These are phyloP conservation scores for Kwoniella heveanensis DNA, from an alignment of 768 basidiomycete genomes.

Conservation along the genomic window DNA sequence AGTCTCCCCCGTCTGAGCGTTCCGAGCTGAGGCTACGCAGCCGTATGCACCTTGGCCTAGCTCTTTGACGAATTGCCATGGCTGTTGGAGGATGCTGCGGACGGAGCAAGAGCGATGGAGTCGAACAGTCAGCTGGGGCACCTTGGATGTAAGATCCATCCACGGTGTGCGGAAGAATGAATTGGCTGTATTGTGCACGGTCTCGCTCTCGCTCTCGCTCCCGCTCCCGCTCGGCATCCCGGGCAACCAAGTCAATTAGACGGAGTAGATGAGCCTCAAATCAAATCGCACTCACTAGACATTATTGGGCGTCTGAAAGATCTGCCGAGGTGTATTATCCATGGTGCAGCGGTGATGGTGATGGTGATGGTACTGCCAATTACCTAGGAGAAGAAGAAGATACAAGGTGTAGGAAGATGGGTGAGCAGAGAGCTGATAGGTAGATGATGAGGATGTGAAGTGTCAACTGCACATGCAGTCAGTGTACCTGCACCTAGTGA, in stretches of 20 bases:
- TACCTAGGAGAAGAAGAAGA: conserved; percentile 2
- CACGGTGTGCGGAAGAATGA: no score
- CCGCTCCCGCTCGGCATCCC: background rate
- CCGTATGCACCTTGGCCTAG: conserved; percentile 95
- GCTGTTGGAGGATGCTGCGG: conserved; percentile 46
- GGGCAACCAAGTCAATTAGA: no score
- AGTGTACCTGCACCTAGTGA: no score
- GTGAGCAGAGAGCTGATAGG: no score
- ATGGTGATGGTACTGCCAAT: no score
- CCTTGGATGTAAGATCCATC: background rate
- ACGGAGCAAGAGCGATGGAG: background rate
- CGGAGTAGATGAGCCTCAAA: no score
- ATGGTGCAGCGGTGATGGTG: conserved; percentile 25
- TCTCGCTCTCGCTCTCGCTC: no score
- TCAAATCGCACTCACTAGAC: conserved; percentile 42
- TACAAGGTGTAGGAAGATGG: conserved; percentile 4
- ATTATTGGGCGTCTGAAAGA: conserved; percentile 53
- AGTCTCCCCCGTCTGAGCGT: conserved; percentile 54
- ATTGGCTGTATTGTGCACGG: no score
- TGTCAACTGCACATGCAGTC: background rate
- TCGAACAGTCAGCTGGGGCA: background rate
- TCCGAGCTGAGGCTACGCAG: conserved; percentile 67
- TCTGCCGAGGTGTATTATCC: conserved; percentile 54
- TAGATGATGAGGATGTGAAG: background rate
- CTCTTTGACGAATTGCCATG: conserved; percentile 83